Evolutionary conservation across 2,329 filamentous ascomycete genomes (phyloP), one percentile per base, ranked within the genome.

Genomic region (Cladosporium sp.): DNA sequence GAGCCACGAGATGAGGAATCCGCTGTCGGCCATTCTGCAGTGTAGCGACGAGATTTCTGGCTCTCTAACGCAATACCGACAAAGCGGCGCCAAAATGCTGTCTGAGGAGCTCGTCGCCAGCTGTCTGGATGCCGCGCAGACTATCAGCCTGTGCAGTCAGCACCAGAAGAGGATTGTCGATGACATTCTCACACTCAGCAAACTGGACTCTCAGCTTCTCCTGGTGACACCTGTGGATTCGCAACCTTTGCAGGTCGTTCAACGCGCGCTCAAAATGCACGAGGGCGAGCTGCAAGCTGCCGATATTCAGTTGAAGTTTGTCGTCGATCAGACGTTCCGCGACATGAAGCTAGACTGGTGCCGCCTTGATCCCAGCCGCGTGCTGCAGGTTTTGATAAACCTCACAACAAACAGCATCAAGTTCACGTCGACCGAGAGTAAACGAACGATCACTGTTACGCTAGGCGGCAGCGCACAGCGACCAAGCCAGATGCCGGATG

Each of bases 131-230:
- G 90, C 90, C 18, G 89, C 90, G 2, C 88, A 93, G 73, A 93
- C 90, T 0, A 93, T 95, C 68, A 86, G 88, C 30, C 84, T 91
- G 11, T 94, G 91, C 71, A 89, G 91, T 1, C 88, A 92, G 71
- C 91, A 94, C 76, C 91, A 94, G 74, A 93, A 93, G 77, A 82
- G 88, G 10, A 91, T 92, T 54, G 88, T 92, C n/a, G 89, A 92
- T 72, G 89, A 92, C 73, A 88, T 92, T 30, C 79, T 92, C 47
- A 91, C 88, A 11, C 84, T 91, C 71, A 91, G 88, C 3, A 92
- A 93, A 74, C 84, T 94, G 34, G 90, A 94, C 73, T 91, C 90
- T 2, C 88, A 89, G 47, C 85, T 93, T 75, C 80, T 94, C 14
- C 84, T 89, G 2, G 88, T 93, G 7, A 90, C 90, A 0, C 90